phyloP scores from a whole-genome alignment of 495 filamentous ascomycete species.

The Astrothelium subdiscretum region DNA sequence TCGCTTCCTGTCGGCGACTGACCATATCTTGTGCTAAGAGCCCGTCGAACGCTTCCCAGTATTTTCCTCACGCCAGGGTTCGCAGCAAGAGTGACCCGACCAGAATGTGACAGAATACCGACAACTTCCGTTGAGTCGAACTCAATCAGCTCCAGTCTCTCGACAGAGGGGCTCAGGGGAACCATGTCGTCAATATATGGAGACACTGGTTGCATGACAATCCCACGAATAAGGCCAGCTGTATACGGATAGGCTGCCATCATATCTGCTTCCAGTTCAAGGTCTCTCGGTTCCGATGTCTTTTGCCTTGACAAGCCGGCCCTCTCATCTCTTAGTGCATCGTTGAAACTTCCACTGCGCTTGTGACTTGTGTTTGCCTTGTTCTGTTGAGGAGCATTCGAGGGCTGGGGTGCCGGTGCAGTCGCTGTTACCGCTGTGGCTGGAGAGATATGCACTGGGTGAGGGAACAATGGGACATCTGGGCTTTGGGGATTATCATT shows the following conservation, averaged over 20 bases:
- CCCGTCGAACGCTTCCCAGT: constrained; percentile 77
- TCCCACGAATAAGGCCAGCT: constrained; percentile 74
- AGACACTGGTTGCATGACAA: constrained; percentile 24
- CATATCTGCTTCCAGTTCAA: constrained; percentile 29
- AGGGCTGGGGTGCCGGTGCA: constrained; percentile 14
- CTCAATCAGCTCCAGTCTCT: not conserved
- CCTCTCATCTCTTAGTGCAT: constrained; percentile 70
- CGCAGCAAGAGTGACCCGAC: constrained; percentile 17
- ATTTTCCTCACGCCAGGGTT: constrained; percentile 71
- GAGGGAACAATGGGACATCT: constrained; percentile 23
- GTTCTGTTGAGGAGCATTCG: constrained; percentile 3
- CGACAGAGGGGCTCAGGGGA: not conserved
- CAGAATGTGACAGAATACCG: not conserved
- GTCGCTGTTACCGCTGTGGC: not conserved
- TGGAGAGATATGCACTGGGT: constrained; percentile 1
- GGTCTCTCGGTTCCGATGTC: not conserved
- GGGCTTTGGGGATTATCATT: constrained; percentile 8
- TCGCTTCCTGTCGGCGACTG: constrained; percentile 4
- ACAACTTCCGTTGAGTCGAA: not conserved
- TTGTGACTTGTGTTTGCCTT: constrained; percentile 46
- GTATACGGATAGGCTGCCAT: constrained; percentile 57
- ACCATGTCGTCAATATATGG: not conserved
- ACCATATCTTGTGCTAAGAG: constrained; percentile 54
- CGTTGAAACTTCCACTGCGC: constrained; percentile 68
- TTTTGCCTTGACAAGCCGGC: constrained; percentile 35